Conservation (phyloP, 306 rosid species). For the Pyrus betulifolia region DNA sequence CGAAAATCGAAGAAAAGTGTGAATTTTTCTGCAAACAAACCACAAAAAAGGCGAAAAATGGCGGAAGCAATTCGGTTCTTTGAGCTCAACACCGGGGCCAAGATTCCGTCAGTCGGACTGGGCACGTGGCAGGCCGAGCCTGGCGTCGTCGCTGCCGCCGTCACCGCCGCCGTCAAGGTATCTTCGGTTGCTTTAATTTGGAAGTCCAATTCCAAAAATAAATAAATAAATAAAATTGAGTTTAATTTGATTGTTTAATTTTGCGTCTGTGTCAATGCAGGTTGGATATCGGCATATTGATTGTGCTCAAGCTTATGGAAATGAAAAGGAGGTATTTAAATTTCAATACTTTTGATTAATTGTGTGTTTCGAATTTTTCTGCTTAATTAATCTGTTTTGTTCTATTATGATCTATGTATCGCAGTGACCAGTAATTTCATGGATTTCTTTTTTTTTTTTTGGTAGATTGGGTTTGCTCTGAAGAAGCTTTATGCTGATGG, state of each 20-base stretch:
- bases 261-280: constrained; percentile 17
- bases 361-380: background rate
- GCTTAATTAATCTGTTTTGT: background rate
- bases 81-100: constrained; percentile 45
- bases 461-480: constrained; percentile 54
- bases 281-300: constrained; percentile 61
- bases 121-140: constrained; percentile 49
- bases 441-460: background rate
- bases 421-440: background rate
- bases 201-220: background rate
- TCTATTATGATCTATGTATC: background rate
- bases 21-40: background rate
- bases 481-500: constrained; percentile 56
- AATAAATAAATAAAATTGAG: too few relatives aligned
- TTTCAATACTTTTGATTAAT: background rate
- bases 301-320: constrained; percentile 46
- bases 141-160: constrained; percentile 30
- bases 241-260: background rate
- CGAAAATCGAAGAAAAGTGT: background rate
- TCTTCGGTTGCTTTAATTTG: background rate
- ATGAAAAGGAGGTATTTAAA: constrained; percentile 48
- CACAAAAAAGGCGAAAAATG: constrained; percentile 14
- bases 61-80: constrained; percentile 17
- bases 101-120: constrained; percentile 49
- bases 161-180: constrained; percentile 52